Percentiles rank a stretch among this genome's conserved stretches.
Conservation (phyloP, 2,329 filamentous ascomycete species). For the Scytalidium sp. region DNA sequence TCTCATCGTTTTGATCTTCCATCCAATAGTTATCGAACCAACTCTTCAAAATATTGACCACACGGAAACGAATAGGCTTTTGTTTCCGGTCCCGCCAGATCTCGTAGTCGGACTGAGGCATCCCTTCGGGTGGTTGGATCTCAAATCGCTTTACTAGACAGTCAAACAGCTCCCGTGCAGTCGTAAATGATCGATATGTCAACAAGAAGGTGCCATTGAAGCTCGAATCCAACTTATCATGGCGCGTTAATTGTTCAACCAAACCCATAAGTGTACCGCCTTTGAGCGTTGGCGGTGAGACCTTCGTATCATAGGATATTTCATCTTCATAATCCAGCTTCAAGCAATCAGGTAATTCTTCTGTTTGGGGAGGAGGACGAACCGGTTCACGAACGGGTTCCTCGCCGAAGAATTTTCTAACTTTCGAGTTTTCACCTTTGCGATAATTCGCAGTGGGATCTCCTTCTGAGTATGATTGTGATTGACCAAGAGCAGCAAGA, state of each 20-base stretch:
- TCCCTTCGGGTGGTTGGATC: conserved; percentile 83
- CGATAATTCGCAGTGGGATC: conserved; percentile 47
- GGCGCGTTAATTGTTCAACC: conserved; percentile 91
- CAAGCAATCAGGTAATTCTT: conserved; percentile 82
- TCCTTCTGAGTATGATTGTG: conserved; percentile 62
- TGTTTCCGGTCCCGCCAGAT: conserved; percentile 92
- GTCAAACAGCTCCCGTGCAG: conserved; percentile 86
- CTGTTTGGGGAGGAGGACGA: conserved; percentile 37
- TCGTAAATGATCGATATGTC: conserved; percentile 93
- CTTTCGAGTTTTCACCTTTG: conserved; percentile 61
- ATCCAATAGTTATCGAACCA: conserved; percentile 99
- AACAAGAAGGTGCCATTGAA: conserved; percentile 98
- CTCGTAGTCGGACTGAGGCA: conserved; percentile 74
- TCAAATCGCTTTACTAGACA: conserved; percentile 88
- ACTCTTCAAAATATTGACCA: conserved; percentile 96
- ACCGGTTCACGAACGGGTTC: conserved; percentile 49
- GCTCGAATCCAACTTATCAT: conserved; percentile 90
- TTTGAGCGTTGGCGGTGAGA: conserved; percentile 72
- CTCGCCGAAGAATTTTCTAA: conserved; percentile 65
- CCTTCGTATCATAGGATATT: conserved; percentile 84
- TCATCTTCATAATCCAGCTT: conserved; percentile 85
- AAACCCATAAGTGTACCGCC: conserved; percentile 86
- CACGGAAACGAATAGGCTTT: conserved; percentile 90
- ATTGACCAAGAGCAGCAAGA: conserved; percentile 25
- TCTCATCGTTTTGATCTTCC: conserved; percentile 85